These are phyloP conservation scores for Mentha longifolia DNA, from an alignment of 257 asterid species.

Conservation along the genomic window DNA sequence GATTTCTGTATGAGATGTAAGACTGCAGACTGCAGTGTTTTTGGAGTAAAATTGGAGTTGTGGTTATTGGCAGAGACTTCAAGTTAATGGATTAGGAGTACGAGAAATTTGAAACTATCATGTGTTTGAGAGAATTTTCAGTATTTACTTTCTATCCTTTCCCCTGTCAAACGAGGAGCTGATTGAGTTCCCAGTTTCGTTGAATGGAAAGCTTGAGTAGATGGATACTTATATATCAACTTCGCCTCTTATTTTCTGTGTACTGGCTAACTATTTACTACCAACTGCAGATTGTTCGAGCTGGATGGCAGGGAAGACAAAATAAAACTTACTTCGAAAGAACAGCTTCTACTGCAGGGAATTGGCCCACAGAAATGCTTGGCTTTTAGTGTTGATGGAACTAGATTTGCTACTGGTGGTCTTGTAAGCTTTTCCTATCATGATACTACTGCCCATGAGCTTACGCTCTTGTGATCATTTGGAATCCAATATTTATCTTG, in stretches of 20 bases:
- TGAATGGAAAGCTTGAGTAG: not conserved
- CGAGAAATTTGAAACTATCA: not conserved
- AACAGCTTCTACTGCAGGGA: constrained; percentile 64
- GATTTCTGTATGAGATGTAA: not conserved
- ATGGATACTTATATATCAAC: not conserved
- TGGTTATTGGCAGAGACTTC: not conserved
- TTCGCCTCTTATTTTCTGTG: constrained; percentile 1
- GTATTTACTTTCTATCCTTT: not conserved
- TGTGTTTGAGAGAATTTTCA: not conserved
- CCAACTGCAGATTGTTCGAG: constrained; percentile 68
- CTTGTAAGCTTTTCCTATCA: constrained; percentile 59
- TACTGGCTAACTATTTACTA: constrained; percentile 11
- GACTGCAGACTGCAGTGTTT: not conserved
- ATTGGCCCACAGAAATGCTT: constrained; percentile 79
- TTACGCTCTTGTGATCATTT: constrained; percentile 16
- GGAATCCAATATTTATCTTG: not conserved
- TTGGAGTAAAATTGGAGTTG: not conserved
- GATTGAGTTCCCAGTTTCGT: not conserved
- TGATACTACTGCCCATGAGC: constrained; percentile 14
- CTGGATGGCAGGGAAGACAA: constrained; percentile 60
- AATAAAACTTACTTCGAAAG: constrained; percentile 57
- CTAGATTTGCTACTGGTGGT: constrained; percentile 93
- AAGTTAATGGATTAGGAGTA: constrained; percentile 1
- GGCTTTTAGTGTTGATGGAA: constrained; percentile 94
- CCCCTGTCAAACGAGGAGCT: not conserved